Percentiles rank a stretch among this genome's conserved stretches.
phyloP scores from a whole-genome alignment of 2,329 filamentous ascomycete species.

The Chrysoporthe cubensis region DNA sequence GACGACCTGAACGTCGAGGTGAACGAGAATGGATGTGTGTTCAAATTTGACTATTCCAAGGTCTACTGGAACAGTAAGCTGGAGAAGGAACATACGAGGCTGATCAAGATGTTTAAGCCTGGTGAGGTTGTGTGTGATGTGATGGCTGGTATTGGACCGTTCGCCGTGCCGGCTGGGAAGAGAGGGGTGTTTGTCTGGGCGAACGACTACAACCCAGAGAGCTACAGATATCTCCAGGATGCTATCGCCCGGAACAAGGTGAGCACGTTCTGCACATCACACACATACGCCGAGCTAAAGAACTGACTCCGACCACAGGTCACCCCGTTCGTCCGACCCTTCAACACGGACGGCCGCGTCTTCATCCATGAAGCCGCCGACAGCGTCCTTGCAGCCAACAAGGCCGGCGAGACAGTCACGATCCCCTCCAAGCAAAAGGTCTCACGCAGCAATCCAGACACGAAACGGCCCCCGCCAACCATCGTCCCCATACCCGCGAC shows the following conservation, averaged over 20 bases:
- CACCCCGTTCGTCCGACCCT: constrained; percentile 71
- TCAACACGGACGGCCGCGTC: constrained; percentile 77
- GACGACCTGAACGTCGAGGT: constrained; percentile 84
- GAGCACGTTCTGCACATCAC: constrained; percentile 25
- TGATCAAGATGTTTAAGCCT: constrained; percentile 75
- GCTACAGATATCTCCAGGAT: constrained; percentile 71
- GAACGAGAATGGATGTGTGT: constrained; percentile 81
- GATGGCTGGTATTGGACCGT: constrained; percentile 96
- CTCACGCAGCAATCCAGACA: constrained; percentile 34
- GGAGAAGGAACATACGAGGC: constrained; percentile 82
- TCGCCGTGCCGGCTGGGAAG: constrained; percentile 88
- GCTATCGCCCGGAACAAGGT: constrained; percentile 83
- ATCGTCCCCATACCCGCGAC: constrained; percentile 67
- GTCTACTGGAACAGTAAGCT: constrained; percentile 98
- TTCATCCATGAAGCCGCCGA: constrained; percentile 78
- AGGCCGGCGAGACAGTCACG: constrained; percentile 56
- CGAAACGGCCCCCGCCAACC: constrained; percentile 36
- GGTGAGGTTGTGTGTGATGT: constrained; percentile 94
- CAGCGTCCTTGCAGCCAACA: constrained; percentile 56
- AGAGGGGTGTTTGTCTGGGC: constrained; percentile 92
- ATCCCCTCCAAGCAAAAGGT: constrained; percentile 52
- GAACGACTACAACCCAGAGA: constrained; percentile 95
- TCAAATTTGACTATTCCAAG: constrained; percentile 90
- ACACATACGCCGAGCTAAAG: background rate
- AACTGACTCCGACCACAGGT: constrained; percentile 48